A percentile compares a stretch with the other conserved stretches of the same genome.
phyloP scores from a whole-genome alignment of 306 rosid species.

The Lupinus albus region DNA sequence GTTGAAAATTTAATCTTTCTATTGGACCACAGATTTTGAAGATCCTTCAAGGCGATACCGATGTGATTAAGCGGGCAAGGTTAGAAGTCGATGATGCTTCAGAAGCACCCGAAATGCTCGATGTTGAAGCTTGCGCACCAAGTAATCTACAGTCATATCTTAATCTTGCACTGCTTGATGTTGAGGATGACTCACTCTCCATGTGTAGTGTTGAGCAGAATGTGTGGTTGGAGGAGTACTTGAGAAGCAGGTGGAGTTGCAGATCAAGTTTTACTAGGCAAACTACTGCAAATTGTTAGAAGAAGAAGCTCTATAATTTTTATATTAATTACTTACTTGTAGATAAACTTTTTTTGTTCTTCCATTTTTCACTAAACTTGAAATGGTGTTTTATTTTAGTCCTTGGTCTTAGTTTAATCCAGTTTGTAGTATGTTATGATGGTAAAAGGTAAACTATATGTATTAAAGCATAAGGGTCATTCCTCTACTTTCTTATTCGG shows the following conservation, averaged over 20 bases:
- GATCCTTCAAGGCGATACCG: slow-evolving; percentile 79
- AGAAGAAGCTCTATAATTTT: slow-evolving; percentile 29
- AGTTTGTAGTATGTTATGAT: slow-evolving; percentile 35
- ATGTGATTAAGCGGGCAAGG: slow-evolving; percentile 81
- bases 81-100: slow-evolving; percentile 54
- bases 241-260: slow-evolving; percentile 90
- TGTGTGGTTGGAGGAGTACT: slow-evolving; percentile 79
- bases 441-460: slow-evolving; percentile 45
- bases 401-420: slow-evolving; percentile 47
- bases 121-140: slow-evolving; percentile 64
- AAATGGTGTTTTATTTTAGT: slow-evolving; percentile 27
- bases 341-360: slow-evolving; percentile 45
- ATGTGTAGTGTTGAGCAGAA: slow-evolving; percentile 77
- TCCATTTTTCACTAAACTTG: slow-evolving; percentile 9
- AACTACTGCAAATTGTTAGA: slow-evolving; percentile 38
- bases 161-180: slow-evolving; percentile 86
- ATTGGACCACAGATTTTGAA: slow-evolving; percentile 66
- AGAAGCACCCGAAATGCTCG: slow-evolving; percentile 54
- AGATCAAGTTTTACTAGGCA: slow-evolving; percentile 85
- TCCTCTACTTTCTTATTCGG: slow-evolving; percentile 25
- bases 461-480: slow-evolving; percentile 34
- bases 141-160: slow-evolving; percentile 82
- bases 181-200: slow-evolving; percentile 94
- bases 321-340: slow-evolving; percentile 50
- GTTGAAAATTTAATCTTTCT: slow-evolving; percentile 17